Evolutionary conservation across 441 rosid species (phyloP), one percentile per base, ranked within the genome.

Genomic region (Bruguiera hainesii): DNA sequence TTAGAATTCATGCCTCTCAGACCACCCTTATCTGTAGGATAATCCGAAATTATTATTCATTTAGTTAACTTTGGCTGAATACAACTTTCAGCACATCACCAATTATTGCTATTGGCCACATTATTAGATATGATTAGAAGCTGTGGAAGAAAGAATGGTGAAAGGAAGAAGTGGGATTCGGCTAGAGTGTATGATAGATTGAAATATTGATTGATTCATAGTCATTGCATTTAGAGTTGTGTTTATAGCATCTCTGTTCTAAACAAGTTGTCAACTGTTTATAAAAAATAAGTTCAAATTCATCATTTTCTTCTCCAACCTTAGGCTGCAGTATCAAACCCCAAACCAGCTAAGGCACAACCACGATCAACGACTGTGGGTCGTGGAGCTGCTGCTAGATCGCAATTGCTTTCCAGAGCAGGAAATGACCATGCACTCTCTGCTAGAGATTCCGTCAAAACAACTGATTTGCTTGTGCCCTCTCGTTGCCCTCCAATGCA

Each of bases 301-400:
- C 58, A 26, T 55, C 29, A 42, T 53, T 55, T 55, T 25, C 20
- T 31, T 2, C 37, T 46, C 49, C 29, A 52, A 23, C 66, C 49
- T 31, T 77, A 82, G 86, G 71, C 71, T 35, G 64, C 56, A 29
- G 52, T 69, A 39, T 68, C 73, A 18, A 78, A 57, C 66, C 33
- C 72, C 28, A 73, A 65, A 59, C 73, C 72, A 33, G 65, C 74
- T 48, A 79, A 72, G 60, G 37, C 31, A n/a, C 71, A 3, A 29
- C 72, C 52, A 4, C 72, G 70, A 60, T 61, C 77, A 6, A 67
- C 69, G 8, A 75, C 73, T 65, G 65, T 57, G 10, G 78, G 69
- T 51, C 65, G 53, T 29, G 73, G 65, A 70, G 62, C 65, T 65
- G 50, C 76, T 35, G 51, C 63, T 25, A 78, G 67, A 21, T 64